A percentile compares a stretch with the other conserved stretches of the same genome.
phyloP scores from a whole-genome alignment of 2,329 filamentous ascomycete species.

The Ophiocordyceps unilateralis region DNA sequence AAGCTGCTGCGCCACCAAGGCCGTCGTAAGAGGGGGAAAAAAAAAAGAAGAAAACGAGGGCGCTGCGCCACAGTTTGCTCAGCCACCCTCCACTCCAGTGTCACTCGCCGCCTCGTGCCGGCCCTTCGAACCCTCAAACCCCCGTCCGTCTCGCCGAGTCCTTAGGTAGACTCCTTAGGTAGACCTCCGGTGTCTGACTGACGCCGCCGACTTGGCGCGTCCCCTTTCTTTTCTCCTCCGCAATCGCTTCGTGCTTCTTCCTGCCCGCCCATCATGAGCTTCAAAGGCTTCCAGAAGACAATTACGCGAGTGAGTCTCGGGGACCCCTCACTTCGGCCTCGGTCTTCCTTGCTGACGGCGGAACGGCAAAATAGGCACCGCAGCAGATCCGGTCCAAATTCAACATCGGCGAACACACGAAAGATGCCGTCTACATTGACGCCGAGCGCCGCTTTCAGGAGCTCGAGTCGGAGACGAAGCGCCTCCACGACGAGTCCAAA shows the following conservation, averaged over 20 bases:
- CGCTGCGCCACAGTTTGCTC: neutral
- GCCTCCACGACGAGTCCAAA: constrained; percentile 87
- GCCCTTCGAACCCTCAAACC: neutral
- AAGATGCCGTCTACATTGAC: constrained; percentile 88
- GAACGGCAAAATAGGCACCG: constrained; percentile 41
- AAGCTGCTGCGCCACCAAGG: constrained; percentile 2
- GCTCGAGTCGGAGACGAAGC: constrained; percentile 90
- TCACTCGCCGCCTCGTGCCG: neutral
- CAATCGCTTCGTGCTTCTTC: neutral
- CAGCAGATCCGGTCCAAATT: constrained; percentile 85
- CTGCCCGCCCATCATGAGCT: constrained; percentile 54
- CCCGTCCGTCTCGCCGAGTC: neutral
- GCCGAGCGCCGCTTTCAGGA: constrained; percentile 88
- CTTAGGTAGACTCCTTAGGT: no score
- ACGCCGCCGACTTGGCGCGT: constrained; percentile 1
- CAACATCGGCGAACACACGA: constrained; percentile 89
- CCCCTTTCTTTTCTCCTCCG: neutral
- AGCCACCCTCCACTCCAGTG: neutral
- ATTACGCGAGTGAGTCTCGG: constrained; percentile 50
- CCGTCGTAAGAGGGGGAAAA: neutral
- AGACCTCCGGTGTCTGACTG: neutral
- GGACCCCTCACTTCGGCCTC: constrained; percentile 12
- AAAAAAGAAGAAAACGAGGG: no score
- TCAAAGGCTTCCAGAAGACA: constrained; percentile 90
- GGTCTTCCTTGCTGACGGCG: neutral